phyloP scores from a whole-genome alignment of 2,329 filamentous ascomycete genomes.

The Elsinoe batatas region DNA sequence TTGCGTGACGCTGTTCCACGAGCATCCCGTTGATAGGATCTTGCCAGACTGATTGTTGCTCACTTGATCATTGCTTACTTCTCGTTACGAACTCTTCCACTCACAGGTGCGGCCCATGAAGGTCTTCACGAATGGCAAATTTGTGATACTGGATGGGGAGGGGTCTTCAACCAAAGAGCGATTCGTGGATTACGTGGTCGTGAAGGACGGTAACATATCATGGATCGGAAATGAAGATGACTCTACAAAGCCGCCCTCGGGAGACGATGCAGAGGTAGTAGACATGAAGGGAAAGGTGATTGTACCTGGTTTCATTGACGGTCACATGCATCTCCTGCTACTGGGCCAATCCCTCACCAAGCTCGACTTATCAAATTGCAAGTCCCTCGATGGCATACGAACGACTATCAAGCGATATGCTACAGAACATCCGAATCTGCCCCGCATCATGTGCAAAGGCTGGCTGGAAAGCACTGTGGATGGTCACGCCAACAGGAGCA shows the following conservation, averaged over 20 bases:
- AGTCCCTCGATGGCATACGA: conserved; percentile 41
- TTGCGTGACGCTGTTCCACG: no score
- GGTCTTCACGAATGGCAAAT: conserved; percentile 14
- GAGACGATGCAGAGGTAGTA: conserved; percentile 16
- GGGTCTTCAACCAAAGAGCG: conserved; percentile 11
- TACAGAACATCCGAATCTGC: conserved; percentile 33
- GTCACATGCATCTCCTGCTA: conserved; percentile 48
- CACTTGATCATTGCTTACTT: no score
- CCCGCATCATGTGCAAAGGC: conserved; percentile 43
- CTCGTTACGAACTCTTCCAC: no score
- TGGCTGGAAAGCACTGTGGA: conserved; percentile 51
- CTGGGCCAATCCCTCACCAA: conserved; percentile 47
- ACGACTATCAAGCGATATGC: conserved; percentile 37
- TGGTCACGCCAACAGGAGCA: conserved; percentile 38
- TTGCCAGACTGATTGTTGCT: no score
- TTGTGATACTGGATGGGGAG: conserved; percentile 12
- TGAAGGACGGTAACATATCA: conserved; percentile 32
- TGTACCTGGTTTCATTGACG: conserved; percentile 48
- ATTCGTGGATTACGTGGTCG: conserved; percentile 30
- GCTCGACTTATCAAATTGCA: conserved; percentile 39
- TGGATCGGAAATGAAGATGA: conserved; percentile 32
- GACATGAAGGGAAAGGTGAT: conserved; percentile 34
- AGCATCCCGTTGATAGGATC: no score
- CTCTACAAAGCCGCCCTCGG: conserved; percentile 19
- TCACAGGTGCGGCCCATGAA: background rate